Evolutionary conservation across 2,329 filamentous ascomycete genomes (phyloP), one percentile per base, ranked within the genome.

Genomic region (Xylaria sp.): DNA sequence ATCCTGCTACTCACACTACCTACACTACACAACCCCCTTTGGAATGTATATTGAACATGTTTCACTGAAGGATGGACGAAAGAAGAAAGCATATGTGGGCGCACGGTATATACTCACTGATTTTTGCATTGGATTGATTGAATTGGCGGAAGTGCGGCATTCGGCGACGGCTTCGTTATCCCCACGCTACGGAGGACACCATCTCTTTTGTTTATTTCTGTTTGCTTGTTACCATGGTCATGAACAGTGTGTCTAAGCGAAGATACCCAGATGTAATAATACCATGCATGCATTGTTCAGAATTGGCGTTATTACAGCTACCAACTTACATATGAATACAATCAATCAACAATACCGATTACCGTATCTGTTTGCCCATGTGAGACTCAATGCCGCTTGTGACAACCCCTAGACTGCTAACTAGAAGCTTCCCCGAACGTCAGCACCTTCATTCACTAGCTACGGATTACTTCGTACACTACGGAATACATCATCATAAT

Each of bases 181-280:
- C 23, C 23, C 23, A 30, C 23, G 23, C 23, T 30, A 30, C 23
- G 23, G 23, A 30, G 23, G 23, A 30, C 4, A 30, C 23, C 23
- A 30, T 30, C 23, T 30, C 23, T 30, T 30, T 30, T 30, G 23
- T 30, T 30, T 30, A 30, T 30, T 30, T 42, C 9, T 42, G 37
- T 42, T 42, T 42, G 37, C 9, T 42, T 42, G 37, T 42, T 42
- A 10, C 35, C 13, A 30, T 35, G 50, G 54, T 39, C 23, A 44
- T 55, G 35, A 44, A 55, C 35, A 37, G 13, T 23, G 18, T 58
- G 54, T 34, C 47, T 49, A 58, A 54, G 58, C 57, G 46, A 62
- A 60, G 57, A 64, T 64, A 64, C 62, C 59, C 62, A n/a, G 16
- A 60, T 30, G 49, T 64, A 60, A 60, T 59, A 62, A 46, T 54